Conservation (phyloP, 306 rosid genomes). For the Prunus campanulata region DNA sequence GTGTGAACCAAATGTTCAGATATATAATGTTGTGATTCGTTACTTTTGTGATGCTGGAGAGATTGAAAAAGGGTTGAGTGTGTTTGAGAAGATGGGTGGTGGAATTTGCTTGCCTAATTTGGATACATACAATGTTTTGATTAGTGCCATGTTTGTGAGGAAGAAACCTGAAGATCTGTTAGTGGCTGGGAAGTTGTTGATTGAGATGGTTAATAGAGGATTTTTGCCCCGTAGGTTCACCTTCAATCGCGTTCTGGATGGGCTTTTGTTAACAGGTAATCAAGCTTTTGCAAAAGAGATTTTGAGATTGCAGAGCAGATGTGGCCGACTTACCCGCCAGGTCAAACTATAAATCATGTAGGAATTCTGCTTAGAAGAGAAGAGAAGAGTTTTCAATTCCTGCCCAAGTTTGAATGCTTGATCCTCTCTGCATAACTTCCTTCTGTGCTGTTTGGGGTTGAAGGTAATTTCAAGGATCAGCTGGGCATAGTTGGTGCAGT, state of each 20-base stretch:
- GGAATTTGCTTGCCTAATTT: constrained; percentile 71
- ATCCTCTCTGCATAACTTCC: background rate
- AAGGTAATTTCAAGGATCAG: background rate
- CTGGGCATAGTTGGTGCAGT: background rate
- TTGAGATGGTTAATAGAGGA: constrained; percentile 82
- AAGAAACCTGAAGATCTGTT: constrained; percentile 69
- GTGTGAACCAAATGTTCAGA: constrained; percentile 65
- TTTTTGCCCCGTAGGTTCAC: constrained; percentile 74
- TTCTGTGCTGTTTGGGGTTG: background rate
- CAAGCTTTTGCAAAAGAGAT: constrained; percentile 80
- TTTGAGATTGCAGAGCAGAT: constrained; percentile 63
- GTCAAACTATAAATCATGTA: constrained; percentile 48
- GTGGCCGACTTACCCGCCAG: constrained; percentile 61
- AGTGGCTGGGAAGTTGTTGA: constrained; percentile 76
- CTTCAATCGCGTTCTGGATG: constrained; percentile 66
- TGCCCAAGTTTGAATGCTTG: background rate
- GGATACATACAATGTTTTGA: constrained; percentile 80
- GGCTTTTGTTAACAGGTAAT: constrained; percentile 70
- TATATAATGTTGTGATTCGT: constrained; percentile 58
- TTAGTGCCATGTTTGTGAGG: constrained; percentile 85
- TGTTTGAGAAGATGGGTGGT: constrained; percentile 70
- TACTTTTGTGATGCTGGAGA: constrained; percentile 80
- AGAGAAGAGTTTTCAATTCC: background rate
- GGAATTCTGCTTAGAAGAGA: background rate
- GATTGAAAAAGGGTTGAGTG: constrained; percentile 56